These are phyloP conservation scores for Perilla frutescens DNA, from an alignment of 257 asterid genomes.

Conservation along the genomic window DNA sequence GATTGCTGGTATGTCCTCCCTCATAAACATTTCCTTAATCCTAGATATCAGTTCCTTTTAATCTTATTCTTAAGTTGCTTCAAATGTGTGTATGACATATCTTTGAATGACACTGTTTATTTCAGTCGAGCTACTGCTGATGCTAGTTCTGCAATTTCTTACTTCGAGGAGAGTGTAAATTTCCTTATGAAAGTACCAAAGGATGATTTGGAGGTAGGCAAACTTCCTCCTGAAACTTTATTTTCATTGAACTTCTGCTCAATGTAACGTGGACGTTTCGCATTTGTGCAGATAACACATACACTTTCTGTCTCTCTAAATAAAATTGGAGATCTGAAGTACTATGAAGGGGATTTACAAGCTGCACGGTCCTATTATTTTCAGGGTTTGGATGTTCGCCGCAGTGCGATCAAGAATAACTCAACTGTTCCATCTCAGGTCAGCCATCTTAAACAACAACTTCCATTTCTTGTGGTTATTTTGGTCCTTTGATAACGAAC, in stretches of 20 bases:
- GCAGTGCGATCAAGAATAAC: constrained; percentile 58
- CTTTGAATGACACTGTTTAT: constrained; percentile 24
- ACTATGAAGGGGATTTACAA: constrained; percentile 81
- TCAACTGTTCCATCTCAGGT: constrained; percentile 79
- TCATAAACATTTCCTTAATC: constrained; percentile 21
- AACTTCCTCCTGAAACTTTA: constrained; percentile 13
- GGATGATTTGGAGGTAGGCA: constrained; percentile 78
- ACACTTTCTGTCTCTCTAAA: constrained; percentile 94
- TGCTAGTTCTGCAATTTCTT: constrained; percentile 75
- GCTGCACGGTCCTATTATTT: constrained; percentile 77
- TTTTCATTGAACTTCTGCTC: constrained; percentile 5
- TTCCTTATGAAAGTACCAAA: constrained; percentile 75
- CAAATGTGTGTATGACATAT: background rate
- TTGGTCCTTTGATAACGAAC: constrained; percentile 1
- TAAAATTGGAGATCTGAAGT: constrained; percentile 94
- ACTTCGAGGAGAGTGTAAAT: constrained; percentile 85
- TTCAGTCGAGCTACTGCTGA: constrained; percentile 87
- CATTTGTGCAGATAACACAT: constrained; percentile 66
- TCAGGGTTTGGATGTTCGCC: constrained; percentile 92
- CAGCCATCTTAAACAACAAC: constrained; percentile 31
- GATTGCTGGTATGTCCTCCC: constrained; percentile 81
- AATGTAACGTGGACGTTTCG: constrained; percentile 28
- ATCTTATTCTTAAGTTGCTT: background rate
- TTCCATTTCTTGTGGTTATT: constrained; percentile 24
- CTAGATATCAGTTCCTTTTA: background rate